Percentiles rank a stretch among this genome's conserved stretches.
Conservation (phyloP, 495 filamentous ascomycete species). For the Polyplosphaeria fusca region DNA sequence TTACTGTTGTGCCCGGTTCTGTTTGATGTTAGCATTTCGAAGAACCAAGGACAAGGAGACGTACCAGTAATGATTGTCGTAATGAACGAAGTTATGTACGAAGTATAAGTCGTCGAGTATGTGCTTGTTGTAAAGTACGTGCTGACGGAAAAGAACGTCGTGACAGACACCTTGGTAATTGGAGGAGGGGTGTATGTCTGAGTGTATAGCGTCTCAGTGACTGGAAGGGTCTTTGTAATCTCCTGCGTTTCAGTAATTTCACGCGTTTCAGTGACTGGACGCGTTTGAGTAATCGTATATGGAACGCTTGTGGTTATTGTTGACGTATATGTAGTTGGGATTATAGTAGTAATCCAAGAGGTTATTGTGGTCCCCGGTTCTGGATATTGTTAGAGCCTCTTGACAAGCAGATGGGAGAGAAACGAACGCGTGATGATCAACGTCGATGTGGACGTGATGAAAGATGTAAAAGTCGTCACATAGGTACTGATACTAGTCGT, state of each 20-base stretch:
- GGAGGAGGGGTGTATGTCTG: background rate
- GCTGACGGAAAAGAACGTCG: background rate
- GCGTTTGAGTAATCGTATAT: background rate
- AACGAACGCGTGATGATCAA: background rate
- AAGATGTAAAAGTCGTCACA: background rate
- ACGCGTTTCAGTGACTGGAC: too few relatives aligned
- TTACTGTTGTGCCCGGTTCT: background rate
- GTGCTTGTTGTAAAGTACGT: background rate
- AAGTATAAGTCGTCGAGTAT: background rate
- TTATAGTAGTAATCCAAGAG: background rate
- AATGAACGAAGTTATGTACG: background rate
- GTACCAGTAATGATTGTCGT: background rate
- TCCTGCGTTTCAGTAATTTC: too few relatives aligned
- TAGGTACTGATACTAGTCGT: constrained; percentile 1
- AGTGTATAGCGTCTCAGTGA: too few relatives aligned
- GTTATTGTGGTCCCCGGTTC: constrained; percentile 5
- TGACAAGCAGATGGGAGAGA: background rate
- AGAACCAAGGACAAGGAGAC: too few relatives aligned
- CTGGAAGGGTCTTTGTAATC: too few relatives aligned
- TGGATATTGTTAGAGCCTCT: background rate
- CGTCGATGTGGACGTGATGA: background rate
- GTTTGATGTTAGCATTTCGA: too few relatives aligned
- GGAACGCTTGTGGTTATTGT: background rate
- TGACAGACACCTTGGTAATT: background rate
- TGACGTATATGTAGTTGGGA: background rate